Evolutionary conservation across 2,329 filamentous ascomycete species (phyloP).

Genomic region (Fusarium sambucinum): DNA sequence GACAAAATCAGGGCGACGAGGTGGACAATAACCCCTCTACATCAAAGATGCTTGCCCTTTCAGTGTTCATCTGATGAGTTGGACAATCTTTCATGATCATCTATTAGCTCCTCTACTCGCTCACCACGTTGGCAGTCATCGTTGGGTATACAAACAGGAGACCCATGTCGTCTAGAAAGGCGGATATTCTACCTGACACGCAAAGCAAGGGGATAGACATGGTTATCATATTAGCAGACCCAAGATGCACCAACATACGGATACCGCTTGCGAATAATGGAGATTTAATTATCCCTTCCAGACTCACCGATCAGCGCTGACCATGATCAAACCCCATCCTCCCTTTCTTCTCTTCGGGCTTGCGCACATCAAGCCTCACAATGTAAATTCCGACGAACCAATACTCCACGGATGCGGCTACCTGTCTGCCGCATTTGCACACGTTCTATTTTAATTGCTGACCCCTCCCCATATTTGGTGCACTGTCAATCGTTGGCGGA

Average conservation of each 20-base stretch:
- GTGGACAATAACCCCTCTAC: not conserved
- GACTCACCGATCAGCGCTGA: constrained; percentile 38
- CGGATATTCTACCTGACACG: not conserved
- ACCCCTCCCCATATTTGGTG: constrained; percentile 1
- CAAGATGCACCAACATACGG: constrained; percentile 14
- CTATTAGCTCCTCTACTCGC: too few relatives aligned
- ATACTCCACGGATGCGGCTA: constrained; percentile 11
- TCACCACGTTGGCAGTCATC: not conserved
- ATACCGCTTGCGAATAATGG: constrained; percentile 4
- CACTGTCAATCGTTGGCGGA: constrained; percentile 47
- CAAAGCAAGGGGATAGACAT: not conserved
- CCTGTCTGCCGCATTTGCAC: not conserved
- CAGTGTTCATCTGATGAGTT: not conserved
- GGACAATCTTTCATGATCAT: not conserved
- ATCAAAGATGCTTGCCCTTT: not conserved
- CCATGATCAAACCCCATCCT: constrained; percentile 34
- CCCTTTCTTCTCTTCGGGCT: constrained; percentile 41
- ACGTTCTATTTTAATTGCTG: constrained; percentile 3
- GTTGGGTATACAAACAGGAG: not conserved
- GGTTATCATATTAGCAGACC: not conserved
- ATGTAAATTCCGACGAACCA: constrained; percentile 2
- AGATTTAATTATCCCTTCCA: constrained; percentile 40
- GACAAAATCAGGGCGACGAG: not conserved
- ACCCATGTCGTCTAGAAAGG: constrained; percentile 6
- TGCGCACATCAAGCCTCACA: constrained; percentile 39